phyloP scores from a whole-genome alignment of 2,329 filamentous ascomycete species.

The Cladosporium halotolerans region DNA sequence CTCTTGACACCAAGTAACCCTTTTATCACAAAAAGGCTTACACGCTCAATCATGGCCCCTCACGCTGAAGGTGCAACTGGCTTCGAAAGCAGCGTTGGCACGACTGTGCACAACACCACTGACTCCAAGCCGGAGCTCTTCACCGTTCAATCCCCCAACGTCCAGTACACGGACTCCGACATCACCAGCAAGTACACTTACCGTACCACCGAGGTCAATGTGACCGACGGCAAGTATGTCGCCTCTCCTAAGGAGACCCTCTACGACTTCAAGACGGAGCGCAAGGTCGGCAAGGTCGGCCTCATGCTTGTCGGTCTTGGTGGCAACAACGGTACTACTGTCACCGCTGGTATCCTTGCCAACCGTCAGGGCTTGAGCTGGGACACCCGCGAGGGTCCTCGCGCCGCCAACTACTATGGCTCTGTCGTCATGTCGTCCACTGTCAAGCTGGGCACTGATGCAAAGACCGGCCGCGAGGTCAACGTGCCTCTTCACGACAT shows the following conservation, averaged over 20 bases:
- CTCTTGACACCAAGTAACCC: slow-evolving; percentile 38
- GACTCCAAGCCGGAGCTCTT: slow-evolving; percentile 55
- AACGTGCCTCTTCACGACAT: slow-evolving; percentile 94
- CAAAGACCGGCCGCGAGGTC: slow-evolving; percentile 77
- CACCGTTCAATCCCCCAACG: slow-evolving; percentile 85
- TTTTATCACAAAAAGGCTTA: background rate
- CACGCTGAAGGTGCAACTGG: slow-evolving; percentile 67
- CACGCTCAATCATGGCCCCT: slow-evolving; percentile 71
- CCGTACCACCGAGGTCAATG: slow-evolving; percentile 79
- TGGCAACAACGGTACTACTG: slow-evolving; percentile 96
- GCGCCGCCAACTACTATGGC: slow-evolving; percentile 92
- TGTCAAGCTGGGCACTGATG: slow-evolving; percentile 88
- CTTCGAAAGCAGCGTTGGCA: slow-evolving; percentile 16
- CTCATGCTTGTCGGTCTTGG: slow-evolving; percentile 98
- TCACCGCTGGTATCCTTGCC: slow-evolving; percentile 94
- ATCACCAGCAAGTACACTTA: slow-evolving; percentile 96
- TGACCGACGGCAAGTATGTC: slow-evolving; percentile 67
- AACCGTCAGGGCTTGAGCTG: slow-evolving; percentile 81
- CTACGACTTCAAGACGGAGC: slow-evolving; percentile 97
- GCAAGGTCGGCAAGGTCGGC: slow-evolving; percentile 85
- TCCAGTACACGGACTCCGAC: slow-evolving; percentile 77
- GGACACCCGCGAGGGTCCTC: slow-evolving; percentile 88
- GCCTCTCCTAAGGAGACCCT: slow-evolving; percentile 81
- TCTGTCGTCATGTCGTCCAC: slow-evolving; percentile 96
- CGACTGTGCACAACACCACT: slow-evolving; percentile 31